Evolutionary conservation across 805 yeast genomes (phyloP).

Genomic region (Cyberlindnera maritima): DNA sequence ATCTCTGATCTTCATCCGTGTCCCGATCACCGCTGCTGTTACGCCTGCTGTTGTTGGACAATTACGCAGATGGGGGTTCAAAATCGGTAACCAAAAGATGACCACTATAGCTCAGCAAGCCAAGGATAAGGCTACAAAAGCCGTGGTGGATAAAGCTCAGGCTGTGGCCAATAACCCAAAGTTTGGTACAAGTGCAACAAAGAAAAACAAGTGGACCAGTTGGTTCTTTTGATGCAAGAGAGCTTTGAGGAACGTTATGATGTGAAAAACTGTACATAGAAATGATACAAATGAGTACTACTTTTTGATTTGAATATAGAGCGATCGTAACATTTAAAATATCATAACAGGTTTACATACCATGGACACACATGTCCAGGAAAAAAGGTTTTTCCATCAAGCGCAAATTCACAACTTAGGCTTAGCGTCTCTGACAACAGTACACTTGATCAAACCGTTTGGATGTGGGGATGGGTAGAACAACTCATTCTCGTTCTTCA

Average conservation of each 20-base stretch:
- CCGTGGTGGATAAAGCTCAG: conserved; percentile 26
- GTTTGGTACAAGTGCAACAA: conserved; percentile 53
- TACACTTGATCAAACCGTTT: conserved; percentile 85
- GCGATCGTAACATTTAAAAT: neutral
- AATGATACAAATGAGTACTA: too few relatives aligned
- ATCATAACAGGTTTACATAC: neutral
- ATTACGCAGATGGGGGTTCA: conserved; percentile 76
- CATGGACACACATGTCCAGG: too few relatives aligned
- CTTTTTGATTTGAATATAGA: too few relatives aligned
- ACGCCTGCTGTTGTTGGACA: conserved; percentile 74
- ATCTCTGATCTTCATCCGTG: conserved; percentile 73
- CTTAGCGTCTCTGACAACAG: conserved; percentile 68
- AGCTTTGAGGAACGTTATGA: neutral
- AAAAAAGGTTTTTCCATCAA: too few relatives aligned
- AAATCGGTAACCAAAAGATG: conserved; percentile 54
- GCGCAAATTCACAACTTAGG: conserved; percentile 58
- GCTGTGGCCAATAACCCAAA: conserved; percentile 43
- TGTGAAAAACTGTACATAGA: too few relatives aligned
- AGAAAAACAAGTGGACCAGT: conserved; percentile 54
- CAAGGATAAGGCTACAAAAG: conserved; percentile 30
- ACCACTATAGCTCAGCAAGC: conserved; percentile 39
- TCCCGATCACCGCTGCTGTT: conserved; percentile 89
- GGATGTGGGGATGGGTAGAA: conserved; percentile 92
- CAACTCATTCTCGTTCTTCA: conserved; percentile 74
- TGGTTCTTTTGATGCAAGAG: conserved; percentile 48